Evolutionary conservation across 331 rosid genomes (phyloP).

Genomic region (Rosa hybrid): DNA sequence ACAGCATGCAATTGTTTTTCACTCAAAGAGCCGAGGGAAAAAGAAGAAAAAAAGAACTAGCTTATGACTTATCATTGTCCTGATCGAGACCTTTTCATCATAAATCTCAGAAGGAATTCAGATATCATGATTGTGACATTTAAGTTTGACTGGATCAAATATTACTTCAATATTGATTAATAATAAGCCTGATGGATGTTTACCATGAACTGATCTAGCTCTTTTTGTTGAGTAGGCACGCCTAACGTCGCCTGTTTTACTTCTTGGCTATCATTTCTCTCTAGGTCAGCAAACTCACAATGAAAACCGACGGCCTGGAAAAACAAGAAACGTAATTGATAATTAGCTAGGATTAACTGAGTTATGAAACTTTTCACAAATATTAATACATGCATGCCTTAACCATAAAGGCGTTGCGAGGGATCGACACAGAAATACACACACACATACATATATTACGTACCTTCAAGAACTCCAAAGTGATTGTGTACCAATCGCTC

Average conservation of each 20-base stretch:
- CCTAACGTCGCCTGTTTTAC: conserved; percentile 38
- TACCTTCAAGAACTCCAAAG: conserved; percentile 69
- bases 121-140: too few species aligned
- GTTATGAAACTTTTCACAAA: too few species aligned
- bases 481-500: conserved; percentile 54
- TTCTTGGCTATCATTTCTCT: conserved; percentile 33
- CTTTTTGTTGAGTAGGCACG: conserved; percentile 41
- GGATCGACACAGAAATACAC: too few species aligned
- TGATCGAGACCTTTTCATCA: too few species aligned
- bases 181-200: background rate
- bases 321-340: background rate
- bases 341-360: background rate
- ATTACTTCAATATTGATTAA: too few species aligned
- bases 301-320: conserved; percentile 47
- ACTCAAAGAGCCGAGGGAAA: too few species aligned
- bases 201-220: conserved; percentile 88
- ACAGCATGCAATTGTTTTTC: too few species aligned
- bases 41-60: too few species aligned
- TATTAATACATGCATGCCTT: background rate
- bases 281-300: conserved; percentile 26
- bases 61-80: too few species aligned
- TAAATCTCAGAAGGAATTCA: too few species aligned
- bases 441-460: too few species aligned
- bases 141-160: too few species aligned
- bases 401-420: conserved; percentile 1